Conservation (phyloP, 2,329 filamentous ascomycete species). For the Stagonosporopsis chrysanthemi region DNA sequence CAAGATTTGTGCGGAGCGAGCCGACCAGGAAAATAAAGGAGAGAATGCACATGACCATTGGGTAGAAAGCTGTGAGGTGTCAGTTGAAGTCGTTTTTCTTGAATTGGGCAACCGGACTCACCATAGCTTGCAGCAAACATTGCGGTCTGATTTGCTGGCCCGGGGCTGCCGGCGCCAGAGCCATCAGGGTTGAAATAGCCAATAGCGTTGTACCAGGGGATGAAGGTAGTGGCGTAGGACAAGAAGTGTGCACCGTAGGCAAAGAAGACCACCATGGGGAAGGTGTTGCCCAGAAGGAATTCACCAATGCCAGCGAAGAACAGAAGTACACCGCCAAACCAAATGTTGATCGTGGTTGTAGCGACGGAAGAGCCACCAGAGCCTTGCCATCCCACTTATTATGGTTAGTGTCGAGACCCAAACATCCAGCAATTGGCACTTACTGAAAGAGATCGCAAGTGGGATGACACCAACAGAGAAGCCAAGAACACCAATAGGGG, state of each 20-base stretch:
- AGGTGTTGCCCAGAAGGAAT: constrained; percentile 26
- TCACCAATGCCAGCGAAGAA: constrained; percentile 24
- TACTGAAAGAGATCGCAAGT: constrained; percentile 24
- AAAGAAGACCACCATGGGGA: constrained; percentile 29
- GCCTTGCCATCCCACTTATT: constrained; percentile 25
- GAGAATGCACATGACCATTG: constrained; percentile 22
- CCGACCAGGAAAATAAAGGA: constrained; percentile 29
- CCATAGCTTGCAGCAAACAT: constrained; percentile 24
- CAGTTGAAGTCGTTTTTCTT: background rate
- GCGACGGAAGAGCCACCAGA: constrained; percentile 22
- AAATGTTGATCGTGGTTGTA: constrained; percentile 22
- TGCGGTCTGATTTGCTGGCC: constrained; percentile 17
- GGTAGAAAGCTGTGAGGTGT: constrained; percentile 23
- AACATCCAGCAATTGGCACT: background rate
- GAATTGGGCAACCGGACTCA: background rate
- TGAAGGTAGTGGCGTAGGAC: constrained; percentile 24
- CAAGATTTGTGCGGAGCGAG: constrained; percentile 24
- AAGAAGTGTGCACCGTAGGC: constrained; percentile 27
- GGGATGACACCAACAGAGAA: constrained; percentile 24
- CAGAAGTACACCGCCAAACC: constrained; percentile 24
- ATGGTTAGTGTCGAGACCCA: background rate
- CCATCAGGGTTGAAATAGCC: constrained; percentile 30
- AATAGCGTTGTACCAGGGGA: constrained; percentile 22
- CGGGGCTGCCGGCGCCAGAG: constrained; percentile 23
- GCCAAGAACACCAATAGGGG: constrained; percentile 25